These are phyloP conservation scores for Suhomyces vadensis DNA, from an alignment of 805 yeast species.

Conservation along the genomic window DNA sequence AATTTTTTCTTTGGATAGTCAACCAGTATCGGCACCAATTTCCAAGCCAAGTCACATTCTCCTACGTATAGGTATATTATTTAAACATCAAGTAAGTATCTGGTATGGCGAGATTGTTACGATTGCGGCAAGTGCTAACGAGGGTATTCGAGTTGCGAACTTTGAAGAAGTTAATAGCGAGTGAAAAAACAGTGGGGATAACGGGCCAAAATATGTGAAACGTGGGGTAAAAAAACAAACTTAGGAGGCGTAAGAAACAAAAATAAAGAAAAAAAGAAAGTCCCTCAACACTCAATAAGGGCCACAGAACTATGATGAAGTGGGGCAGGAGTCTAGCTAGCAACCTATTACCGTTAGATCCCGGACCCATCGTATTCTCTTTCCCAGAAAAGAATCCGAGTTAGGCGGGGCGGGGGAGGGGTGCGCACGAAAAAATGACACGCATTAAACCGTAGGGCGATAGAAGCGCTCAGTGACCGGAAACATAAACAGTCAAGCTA, in stretches of 20 bases:
- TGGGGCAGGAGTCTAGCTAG: background rate
- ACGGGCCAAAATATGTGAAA: background rate
- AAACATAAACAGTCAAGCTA: background rate
- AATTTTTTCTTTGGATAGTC: too few relatives aligned
- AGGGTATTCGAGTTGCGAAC: background rate
- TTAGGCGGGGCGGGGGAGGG: background rate
- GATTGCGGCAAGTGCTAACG: too few relatives aligned
- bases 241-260: slow-evolving; percentile 1
- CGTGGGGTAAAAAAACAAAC: slow-evolving; percentile 1
- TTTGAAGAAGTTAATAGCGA: background rate
- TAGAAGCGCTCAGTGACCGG: slow-evolving; percentile 1
- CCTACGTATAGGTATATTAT: too few relatives aligned
- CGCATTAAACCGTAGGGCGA: slow-evolving; percentile 3
- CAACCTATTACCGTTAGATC: background rate
- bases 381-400: background rate
- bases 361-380: background rate
- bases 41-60: too few relatives aligned
- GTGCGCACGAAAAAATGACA: background rate
- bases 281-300: background rate
- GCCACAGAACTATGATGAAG: background rate
- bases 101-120: too few relatives aligned
- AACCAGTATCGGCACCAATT: too few relatives aligned
- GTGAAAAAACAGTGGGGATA: slow-evolving; percentile 5
- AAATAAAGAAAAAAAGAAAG: background rate
- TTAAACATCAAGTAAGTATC: too few relatives aligned